Conservation (phyloP, 441 rosid species). For the Populus hybrid region DNA sequence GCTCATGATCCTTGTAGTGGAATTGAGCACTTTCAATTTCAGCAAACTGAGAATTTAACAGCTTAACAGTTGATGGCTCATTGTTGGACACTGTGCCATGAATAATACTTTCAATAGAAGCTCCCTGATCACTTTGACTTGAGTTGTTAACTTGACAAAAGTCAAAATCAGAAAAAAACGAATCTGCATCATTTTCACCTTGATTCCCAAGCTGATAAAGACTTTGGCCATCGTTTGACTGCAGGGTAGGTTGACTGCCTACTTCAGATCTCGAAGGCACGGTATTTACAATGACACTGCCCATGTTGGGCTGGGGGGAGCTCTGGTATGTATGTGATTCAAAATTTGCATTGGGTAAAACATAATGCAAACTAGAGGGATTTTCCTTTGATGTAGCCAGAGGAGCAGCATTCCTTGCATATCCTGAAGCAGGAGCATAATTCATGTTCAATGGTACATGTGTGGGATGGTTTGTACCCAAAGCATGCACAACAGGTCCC, state of each 20-base stretch:
- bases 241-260: conserved; percentile 28
- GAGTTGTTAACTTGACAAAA: conserved; percentile 19
- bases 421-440: conserved; percentile 24
- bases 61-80: conserved; percentile 20
- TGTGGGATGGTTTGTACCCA: conserved; percentile 13
- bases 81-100: conserved; percentile 18
- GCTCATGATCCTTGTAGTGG: conserved; percentile 24
- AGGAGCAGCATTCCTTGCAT: conserved; percentile 21
- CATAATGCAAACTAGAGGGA: conserved; percentile 20
- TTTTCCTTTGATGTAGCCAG: conserved; percentile 22
- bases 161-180: conserved; percentile 21
- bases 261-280: conserved; percentile 26
- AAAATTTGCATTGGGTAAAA: conserved; percentile 15
- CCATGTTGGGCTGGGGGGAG: conserved; percentile 19
- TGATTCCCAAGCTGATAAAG: conserved; percentile 21
- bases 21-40: conserved; percentile 21
- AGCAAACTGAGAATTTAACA: conserved; percentile 12
- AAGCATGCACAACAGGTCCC: conserved; percentile 19
- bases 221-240: conserved; percentile 23
- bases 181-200: conserved; percentile 18
- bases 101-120: conserved; percentile 20
- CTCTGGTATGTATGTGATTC: conserved; percentile 21
- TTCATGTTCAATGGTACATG: conserved; percentile 28
- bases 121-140: conserved; percentile 25
- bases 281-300: conserved; percentile 13